Evolutionary conservation across 2,329 filamentous ascomycete species (phyloP), one percentile per base, ranked within the genome.

Genomic region (Stagonosporopsis tanaceti): DNA sequence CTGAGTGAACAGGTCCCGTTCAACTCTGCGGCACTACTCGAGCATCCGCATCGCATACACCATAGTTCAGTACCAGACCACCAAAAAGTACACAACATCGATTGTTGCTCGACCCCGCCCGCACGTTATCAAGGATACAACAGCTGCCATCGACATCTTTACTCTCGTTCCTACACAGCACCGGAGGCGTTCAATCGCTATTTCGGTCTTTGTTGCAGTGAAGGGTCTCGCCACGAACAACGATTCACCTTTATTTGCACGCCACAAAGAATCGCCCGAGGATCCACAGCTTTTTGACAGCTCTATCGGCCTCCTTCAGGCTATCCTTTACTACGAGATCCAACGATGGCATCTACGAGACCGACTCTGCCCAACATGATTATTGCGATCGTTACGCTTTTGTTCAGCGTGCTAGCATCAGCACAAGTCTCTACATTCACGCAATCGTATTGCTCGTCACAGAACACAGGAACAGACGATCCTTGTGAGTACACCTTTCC

Each of bases 401-500:
- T 66, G 6, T 59, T 68, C 22, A 59, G 37, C 38, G 46, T 25
- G 14, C 53, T 53, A 14, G 56, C 52, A 25, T 54, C 63, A 44
- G 59, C 61, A 38, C 54, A 51, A 32, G 57, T 46, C 17, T 69
- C 61, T n/a, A 37, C 41, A 3, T 63, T 61, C 45, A 60, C 59
- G 15, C 63, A 76, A 27, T 65, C 71, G 42, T 81, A 80, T 64
- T 82, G 80, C 68, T 81, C 80, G 6, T 75, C 68, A 38, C 70
- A 80, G 47, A 82, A 82, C 62, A 77, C 75, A 8, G 73, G 74
- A 6, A 69, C 67, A 56, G 70, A 65, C 46, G 61, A 61, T 37
- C 61, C 63, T 45, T 73, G 79, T 81, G 68, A 65, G 76, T 67
- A 38, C 30, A 6, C 27, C 32, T 12, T 20, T 25, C 20, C n/a